These are phyloP conservation scores for Reutealis trisperma DNA, from an alignment of 345 rosid species.

Conservation along the genomic window DNA sequence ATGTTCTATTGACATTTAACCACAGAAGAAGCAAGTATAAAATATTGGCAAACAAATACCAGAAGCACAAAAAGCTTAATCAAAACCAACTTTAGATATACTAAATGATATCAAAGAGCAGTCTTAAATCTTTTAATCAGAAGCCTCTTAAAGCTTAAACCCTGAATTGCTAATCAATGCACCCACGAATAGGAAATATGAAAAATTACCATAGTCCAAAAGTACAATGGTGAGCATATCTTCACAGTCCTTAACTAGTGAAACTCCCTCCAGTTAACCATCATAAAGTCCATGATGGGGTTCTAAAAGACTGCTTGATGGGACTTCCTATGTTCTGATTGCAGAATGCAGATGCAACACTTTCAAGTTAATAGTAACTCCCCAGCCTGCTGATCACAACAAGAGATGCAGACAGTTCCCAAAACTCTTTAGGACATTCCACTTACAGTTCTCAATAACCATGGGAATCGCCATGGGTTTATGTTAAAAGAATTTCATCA, in stretches of 20 bases:
- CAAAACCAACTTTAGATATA: not conserved
- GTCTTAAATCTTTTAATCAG: too few species aligned
- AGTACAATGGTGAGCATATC: not conserved
- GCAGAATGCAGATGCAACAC: not conserved
- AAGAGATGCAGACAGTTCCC: not conserved
- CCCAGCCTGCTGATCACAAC: not conserved
- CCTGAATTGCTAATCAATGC: not conserved
- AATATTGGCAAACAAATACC: not conserved
- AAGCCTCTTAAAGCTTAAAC: not conserved
- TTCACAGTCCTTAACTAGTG: not conserved
- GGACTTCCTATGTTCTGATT: not conserved
- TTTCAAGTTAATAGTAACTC: not conserved
- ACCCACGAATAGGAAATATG: not conserved
- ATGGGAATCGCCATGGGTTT: not conserved
- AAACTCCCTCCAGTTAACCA: not conserved
- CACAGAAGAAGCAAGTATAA: not conserved
- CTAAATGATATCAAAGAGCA: too few species aligned
- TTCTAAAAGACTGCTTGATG: not conserved
- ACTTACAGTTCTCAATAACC: not conserved
- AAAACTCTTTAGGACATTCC: not conserved
- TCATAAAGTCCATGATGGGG: not conserved
- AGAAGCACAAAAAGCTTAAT: not conserved
- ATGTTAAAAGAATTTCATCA: not conserved
- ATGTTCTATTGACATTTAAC: conserved; percentile 49
- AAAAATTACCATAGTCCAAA: not conserved